Evolutionary conservation across 257 asterid species (phyloP), one percentile per base, ranked within the genome.

Genomic region (Solanum arcanum): DNA sequence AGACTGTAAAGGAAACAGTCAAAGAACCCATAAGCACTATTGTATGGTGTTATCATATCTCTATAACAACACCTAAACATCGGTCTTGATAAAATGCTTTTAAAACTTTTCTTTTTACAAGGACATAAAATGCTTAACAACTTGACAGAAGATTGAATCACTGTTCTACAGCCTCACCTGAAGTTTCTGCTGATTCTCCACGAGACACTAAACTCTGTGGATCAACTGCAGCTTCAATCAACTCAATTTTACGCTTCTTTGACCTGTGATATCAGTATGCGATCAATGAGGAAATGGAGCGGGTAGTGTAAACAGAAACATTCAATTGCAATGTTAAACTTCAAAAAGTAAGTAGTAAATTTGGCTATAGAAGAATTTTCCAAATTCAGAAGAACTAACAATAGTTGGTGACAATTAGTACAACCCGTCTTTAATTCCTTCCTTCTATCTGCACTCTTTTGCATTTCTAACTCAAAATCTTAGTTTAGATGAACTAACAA

Each of bases 201-300:
- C 88, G 87, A 70, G 92, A 89, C 39, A 90, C 90, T 86, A 92
- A 82, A 89, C 92, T 90, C 81, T 52, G 89, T n/a, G 87, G 87
- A 87, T 90, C 87, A 47, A 42, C 78, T 75, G 87, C 47, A 72
- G 42, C 87, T 81, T 92, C 91, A 18, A 78, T 77, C 46, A 85
- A 85, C 88, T 93, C 97, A 90, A 92, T 85, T 91, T 94, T 96
- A 87, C 92, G 96, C 94, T 96, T 93, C 89, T 95, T 96, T 89
- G 89, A 92, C 90, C 99, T 95, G 87, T 33, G 72, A 46, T 85
- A 88, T 39, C 25, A 59, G 74, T 18, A 64, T 21, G 75, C 27
- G 3, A 42, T n/a, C 80, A 46, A 56, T 29, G 68, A 88, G 86
- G 47, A 41, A 76, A 84, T 52, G 37, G 64, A 72, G 46, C 29